phyloP scores from a whole-genome alignment of 1,284 basidiomycete species.

The Moniliella sp. region DNA sequence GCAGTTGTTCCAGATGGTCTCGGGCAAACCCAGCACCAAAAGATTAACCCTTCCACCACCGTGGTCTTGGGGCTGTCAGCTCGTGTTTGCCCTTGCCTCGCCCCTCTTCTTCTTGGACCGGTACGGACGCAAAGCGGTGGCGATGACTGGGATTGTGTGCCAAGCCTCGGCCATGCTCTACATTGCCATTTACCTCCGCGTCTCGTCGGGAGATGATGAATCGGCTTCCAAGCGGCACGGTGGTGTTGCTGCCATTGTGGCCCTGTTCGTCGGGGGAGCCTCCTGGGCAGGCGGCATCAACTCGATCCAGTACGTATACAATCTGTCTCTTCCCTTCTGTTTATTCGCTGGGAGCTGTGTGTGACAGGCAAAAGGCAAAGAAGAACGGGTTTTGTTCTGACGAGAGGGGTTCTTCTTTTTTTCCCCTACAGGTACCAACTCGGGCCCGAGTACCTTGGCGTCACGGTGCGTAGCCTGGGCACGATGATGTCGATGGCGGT shows the following conservation, averaged over 20 bases:
- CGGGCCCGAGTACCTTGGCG: no score
- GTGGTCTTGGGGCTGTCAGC: constrained; percentile 15
- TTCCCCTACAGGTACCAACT: no score
- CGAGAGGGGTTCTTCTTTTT: no score
- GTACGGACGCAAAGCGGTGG: constrained; percentile 11
- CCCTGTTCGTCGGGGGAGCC: constrained; percentile 12
- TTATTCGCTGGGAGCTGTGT: no score
- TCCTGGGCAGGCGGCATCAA: constrained; percentile 17
- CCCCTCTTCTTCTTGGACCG: constrained; percentile 16
- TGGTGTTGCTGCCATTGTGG: constrained; percentile 11
- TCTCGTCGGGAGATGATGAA: constrained; percentile 7
- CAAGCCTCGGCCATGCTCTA: constrained; percentile 10
- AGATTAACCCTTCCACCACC: no score
- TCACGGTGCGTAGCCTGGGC: background rate
- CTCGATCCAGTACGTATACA: constrained; percentile 16
- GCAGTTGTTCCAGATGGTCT: constrained; percentile 7
- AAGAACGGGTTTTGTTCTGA: no score
- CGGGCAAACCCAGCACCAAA: no score
- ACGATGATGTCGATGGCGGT: constrained; percentile 2
- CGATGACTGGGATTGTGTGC: constrained; percentile 8
- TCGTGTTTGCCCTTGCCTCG: constrained; percentile 12
- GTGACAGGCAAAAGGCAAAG: no score
- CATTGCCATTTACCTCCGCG: constrained; percentile 12
- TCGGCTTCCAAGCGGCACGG: constrained; percentile 8
- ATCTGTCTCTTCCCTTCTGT: no score